These are phyloP conservation scores for Phytophthora sojae DNA, from an alignment of 352 stramenopile species.

Conservation along the genomic window DNA sequence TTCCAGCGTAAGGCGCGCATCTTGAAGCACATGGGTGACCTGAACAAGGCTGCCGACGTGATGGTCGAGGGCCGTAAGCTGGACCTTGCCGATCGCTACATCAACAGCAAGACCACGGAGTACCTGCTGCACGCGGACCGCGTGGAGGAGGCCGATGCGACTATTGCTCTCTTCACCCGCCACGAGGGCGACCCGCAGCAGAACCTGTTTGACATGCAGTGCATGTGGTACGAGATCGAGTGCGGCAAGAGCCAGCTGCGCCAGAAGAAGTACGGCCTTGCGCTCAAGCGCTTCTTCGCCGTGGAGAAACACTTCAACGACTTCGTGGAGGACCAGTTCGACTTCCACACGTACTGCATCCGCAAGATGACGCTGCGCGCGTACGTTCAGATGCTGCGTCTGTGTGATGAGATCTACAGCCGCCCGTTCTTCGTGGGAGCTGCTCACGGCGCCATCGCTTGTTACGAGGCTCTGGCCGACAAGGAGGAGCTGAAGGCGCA, in stretches of 20 bases:
- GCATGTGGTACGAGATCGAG: constrained; percentile 98
- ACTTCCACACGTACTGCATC: constrained; percentile 99
- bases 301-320: constrained; percentile 98
- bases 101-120: constrained; percentile 99
- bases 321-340: constrained; percentile 98
- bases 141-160: constrained; percentile 93
- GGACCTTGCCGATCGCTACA: constrained; percentile 97
- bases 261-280: constrained; percentile 77
- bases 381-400: constrained; percentile 95
- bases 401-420: constrained; percentile 94
- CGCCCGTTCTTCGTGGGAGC: constrained; percentile 91
- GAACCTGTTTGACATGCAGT: constrained; percentile 99
- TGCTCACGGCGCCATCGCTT: constrained; percentile 88
- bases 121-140: constrained; percentile 95
- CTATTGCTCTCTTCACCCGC: constrained; percentile 97
- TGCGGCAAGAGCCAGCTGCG: constrained; percentile 67
- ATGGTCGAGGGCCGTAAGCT: constrained; percentile 94
- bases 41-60: constrained; percentile 90
- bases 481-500: constrained; percentile 53
- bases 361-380: constrained; percentile 97
- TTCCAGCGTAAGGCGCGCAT: constrained; percentile 94
- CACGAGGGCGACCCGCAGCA: constrained; percentile 97
- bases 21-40: constrained; percentile 94
- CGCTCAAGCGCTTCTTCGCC: constrained; percentile 95
- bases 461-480: constrained; percentile 91